Percentiles rank a stretch among this genome's conserved stretches.
These are phyloP conservation scores for Hymenoscyphus infarciens DNA, from an alignment of 2,329 filamentous ascomycete species.

Conservation along the genomic window DNA sequence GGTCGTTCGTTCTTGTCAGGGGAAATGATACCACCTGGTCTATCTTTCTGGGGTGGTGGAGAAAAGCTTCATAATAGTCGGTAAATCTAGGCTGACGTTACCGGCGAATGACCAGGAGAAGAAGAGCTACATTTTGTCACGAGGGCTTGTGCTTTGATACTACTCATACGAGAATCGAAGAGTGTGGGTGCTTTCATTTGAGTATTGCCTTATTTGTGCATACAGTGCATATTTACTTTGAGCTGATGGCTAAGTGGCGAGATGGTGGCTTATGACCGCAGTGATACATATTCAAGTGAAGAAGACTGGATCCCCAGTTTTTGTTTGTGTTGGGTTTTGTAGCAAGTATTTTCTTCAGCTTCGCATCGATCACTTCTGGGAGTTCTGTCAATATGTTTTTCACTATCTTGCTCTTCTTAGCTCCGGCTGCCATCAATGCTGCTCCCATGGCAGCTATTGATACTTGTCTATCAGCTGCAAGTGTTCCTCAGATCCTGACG, in stretches of 20 bases:
- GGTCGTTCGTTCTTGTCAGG: slow-evolving; percentile 5
- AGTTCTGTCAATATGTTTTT: slow-evolving; percentile 11
- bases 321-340: not conserved
- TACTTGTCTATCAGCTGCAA: slow-evolving; percentile 18
- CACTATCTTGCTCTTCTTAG: slow-evolving; percentile 8
- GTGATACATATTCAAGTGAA: slow-evolving; percentile 1
- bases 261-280: not conserved
- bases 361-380: not conserved
- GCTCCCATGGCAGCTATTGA: slow-evolving; percentile 11
- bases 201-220: not conserved
- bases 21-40: not conserved
- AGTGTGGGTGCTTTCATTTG: slow-evolving; percentile 4
- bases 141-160: not conserved
- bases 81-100: not conserved
- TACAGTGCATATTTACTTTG: slow-evolving; percentile 4
- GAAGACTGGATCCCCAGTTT: not conserved
- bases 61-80: not conserved
- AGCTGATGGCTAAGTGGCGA: not conserved
- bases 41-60: not conserved
- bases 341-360: not conserved
- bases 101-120: not conserved
- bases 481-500: slow-evolving; percentile 18
- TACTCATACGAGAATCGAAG: not conserved
- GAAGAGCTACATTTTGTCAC: not conserved
- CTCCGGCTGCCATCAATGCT: slow-evolving; percentile 9